Evolutionary conservation across 1,284 basidiomycete species (phyloP), one percentile per base, ranked within the genome.

Genomic region (Cutaneotrichosporon cyanovorans): DNA sequence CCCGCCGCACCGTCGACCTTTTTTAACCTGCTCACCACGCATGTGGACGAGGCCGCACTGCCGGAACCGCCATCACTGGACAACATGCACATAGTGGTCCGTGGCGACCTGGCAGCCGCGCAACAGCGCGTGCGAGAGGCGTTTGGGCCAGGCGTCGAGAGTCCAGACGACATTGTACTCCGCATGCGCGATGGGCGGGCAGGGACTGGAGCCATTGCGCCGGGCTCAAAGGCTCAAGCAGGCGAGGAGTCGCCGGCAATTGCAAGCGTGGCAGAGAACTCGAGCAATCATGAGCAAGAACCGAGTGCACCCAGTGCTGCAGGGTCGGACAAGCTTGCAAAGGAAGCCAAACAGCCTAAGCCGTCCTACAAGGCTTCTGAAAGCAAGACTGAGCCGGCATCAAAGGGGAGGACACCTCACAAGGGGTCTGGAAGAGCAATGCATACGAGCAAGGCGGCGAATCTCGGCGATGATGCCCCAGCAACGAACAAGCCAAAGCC

Each of bases 121-220:
- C 57, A 59, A 31, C 41, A 52, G 23, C 55, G 61, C 9, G 60
- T 70, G 14, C 59, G 55, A 30, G 47, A 50, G 5, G 65, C 62
- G 7, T 70, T 70, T 35, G 57, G 56, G 0, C 49, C 58, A 5
- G 57, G 43, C 9, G 58, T 59, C 18, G 64, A 73, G 40, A 77
- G 76, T 53, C 77, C 77, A 19, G 77, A 79, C 51, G 77, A 78
- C 48, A 56, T 74, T 28, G 74, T 78, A 9, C 51, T 75, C 39
- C 60, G 69, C 33, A 75, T 72, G 34, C 60, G 76, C 45, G 68
- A 73, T 47, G 76, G 76, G 3, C 74, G 76, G 7, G 67, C 66
- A 2, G 71, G 65, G 6, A 65, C 61, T 0, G 60, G 52, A 10
- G 62, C 50, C 6, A 52, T 55, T 5, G 51, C 51, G 3, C 18